Evolutionary conservation across 2,329 filamentous ascomycete genomes (phyloP).

Genomic region (Orbilia blumenaviensis): DNA sequence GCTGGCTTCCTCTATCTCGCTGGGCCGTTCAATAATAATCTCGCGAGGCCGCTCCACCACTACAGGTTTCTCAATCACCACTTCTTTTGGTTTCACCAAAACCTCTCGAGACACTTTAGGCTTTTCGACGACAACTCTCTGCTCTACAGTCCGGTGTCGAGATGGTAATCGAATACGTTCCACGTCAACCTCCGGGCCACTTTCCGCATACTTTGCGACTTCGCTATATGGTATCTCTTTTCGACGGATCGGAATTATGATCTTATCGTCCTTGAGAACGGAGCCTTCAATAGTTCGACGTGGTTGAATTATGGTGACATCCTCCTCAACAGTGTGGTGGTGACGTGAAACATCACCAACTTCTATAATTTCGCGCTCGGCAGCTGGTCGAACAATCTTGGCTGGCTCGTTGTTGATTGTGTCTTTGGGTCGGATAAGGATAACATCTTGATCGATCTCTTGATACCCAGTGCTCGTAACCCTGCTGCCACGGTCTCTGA

Average conservation of each 20-base stretch:
- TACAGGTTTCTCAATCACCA: conserved; percentile 10
- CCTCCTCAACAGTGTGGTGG: conserved; percentile 19
- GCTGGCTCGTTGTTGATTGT: conserved; percentile 38
- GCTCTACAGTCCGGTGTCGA: not conserved
- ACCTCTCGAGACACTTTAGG: not conserved
- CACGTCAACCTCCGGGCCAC: conserved; percentile 37
- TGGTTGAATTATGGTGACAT: conserved; percentile 33
- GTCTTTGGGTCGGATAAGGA: conserved; percentile 37
- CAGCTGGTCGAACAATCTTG: conserved; percentile 11
- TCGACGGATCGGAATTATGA: conserved; percentile 47
- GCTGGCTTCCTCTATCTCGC: conserved; percentile 40
- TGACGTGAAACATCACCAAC: not conserved
- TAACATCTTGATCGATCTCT: conserved; percentile 46
- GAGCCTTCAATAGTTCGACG: conserved; percentile 5
- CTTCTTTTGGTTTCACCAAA: not conserved
- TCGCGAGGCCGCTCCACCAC: conserved; percentile 18
- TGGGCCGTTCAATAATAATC: conserved; percentile 22
- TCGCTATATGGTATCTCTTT: conserved; percentile 37
- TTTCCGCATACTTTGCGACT: conserved; percentile 36
- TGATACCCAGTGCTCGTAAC: conserved; percentile 33
- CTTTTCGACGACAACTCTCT: conserved; percentile 12
- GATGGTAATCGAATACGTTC: conserved; percentile 6
- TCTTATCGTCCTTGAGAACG: conserved; percentile 13
- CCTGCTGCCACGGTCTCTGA: conserved; percentile 39
- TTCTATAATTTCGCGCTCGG: conserved; percentile 17